These are phyloP conservation scores for Phragmites australis DNA, from an alignment of 176 grass and related monocot species.

Conservation along the genomic window DNA sequence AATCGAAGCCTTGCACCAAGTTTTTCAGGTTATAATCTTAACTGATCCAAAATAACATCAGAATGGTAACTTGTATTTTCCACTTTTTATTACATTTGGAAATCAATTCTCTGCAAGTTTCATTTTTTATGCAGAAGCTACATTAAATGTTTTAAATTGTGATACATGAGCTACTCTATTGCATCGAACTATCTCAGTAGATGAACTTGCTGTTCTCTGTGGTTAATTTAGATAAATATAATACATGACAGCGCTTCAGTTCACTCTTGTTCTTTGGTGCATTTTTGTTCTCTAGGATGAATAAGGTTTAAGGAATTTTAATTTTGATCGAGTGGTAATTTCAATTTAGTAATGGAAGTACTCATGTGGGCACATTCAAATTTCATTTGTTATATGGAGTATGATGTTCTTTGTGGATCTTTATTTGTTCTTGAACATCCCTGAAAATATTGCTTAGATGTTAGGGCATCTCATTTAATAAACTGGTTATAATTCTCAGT, in stretches of 20 bases:
- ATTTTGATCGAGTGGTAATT: not conserved
- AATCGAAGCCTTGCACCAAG: conserved; percentile 99
- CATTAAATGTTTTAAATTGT: conserved; percentile 18
- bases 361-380: not conserved
- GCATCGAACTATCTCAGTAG: not conserved
- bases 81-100: conserved; percentile 35
- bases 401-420: conserved; percentile 1
- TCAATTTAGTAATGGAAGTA: not conserved
- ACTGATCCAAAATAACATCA: conserved; percentile 65
- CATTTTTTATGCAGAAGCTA: conserved; percentile 7
- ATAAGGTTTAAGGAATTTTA: not conserved
- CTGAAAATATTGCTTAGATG: not conserved
- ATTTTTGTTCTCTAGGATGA: not conserved
- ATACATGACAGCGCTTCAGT: not conserved
- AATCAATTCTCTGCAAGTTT: conserved; percentile 14
- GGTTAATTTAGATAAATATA: conserved; percentile 13
- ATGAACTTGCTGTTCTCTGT: not conserved
- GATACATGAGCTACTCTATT: not conserved
- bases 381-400: not conserved
- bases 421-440: not conserved
- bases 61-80: conserved; percentile 60
- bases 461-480: conserved; percentile 1
- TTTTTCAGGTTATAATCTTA: conserved; percentile 99
- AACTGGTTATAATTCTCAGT: not conserved
- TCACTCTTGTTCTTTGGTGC: not conserved